These are phyloP conservation scores for Physcomitrellopsis africana DNA, from an alignment of 225 moss, liverwort and hornwort species.

Conservation along the genomic window DNA sequence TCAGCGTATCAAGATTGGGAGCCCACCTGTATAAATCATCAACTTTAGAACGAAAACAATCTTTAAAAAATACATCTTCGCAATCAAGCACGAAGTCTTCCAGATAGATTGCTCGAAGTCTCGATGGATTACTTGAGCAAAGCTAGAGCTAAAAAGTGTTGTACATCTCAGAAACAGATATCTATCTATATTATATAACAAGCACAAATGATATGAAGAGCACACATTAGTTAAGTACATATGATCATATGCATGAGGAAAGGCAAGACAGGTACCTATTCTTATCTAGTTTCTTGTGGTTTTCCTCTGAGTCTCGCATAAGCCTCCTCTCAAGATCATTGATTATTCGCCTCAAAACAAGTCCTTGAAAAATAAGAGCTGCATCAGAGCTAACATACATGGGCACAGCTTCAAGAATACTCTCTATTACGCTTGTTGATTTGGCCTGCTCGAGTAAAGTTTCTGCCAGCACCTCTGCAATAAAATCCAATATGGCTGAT, in stretches of 20 bases:
- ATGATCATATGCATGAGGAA: slow-evolving; percentile 5
- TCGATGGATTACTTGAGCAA: background rate
- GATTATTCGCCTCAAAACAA: slow-evolving; percentile 80
- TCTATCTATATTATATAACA: background rate
- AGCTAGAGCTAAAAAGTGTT: background rate
- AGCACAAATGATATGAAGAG: background rate
- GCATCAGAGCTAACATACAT: slow-evolving; percentile 69
- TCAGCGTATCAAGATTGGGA: slow-evolving; percentile 76
- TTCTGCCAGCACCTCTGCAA: slow-evolving; percentile 88
- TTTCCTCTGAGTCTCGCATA: slow-evolving; percentile 79
- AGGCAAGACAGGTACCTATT: slow-evolving; percentile 33
- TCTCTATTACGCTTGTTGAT: slow-evolving; percentile 61
- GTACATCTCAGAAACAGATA: background rate
- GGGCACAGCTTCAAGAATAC: slow-evolving; percentile 82
- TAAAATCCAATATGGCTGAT: slow-evolving; percentile 79
- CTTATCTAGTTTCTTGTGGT: slow-evolving; percentile 82
- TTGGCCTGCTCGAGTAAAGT: slow-evolving; percentile 74
- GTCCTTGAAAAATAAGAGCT: slow-evolving; percentile 80
- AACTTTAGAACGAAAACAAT: slow-evolving; percentile 13
- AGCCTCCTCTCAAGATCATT: slow-evolving; percentile 83
- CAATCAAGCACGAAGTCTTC: background rate
- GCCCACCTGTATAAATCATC: slow-evolving; percentile 56
- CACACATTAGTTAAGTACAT: background rate
- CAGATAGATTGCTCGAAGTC: background rate
- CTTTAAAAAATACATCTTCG: background rate